phyloP scores from a whole-genome alignment of 768 basidiomycete genomes.

The Mycena capillaripes region DNA sequence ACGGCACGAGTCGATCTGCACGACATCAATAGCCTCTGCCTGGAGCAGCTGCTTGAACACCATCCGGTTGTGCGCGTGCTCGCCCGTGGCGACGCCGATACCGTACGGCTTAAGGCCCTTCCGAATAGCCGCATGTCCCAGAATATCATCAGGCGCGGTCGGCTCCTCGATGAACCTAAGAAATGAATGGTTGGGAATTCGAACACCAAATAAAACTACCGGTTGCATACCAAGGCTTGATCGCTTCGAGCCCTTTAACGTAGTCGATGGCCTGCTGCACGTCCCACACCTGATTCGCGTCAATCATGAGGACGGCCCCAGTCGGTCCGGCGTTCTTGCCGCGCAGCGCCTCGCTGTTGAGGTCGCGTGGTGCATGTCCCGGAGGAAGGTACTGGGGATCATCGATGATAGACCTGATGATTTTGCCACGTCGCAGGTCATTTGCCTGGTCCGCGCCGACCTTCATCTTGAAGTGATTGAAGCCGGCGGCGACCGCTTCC shows the following conservation, averaged over 20 bases:
- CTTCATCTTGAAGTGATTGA: slow-evolving; percentile 99
- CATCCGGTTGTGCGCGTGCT: slow-evolving; percentile 95
- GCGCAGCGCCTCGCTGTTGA: slow-evolving; percentile 70
- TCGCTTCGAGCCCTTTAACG: slow-evolving; percentile 80
- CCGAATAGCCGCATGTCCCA: slow-evolving; percentile 86
- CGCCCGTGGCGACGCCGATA: slow-evolving; percentile 94
- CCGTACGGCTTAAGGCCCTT: slow-evolving; percentile 82
- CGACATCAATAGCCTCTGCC: slow-evolving; percentile 93
- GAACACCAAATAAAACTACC: not conserved
- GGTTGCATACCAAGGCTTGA: slow-evolving; percentile 86
- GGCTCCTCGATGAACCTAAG: slow-evolving; percentile 94
- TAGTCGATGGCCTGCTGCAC: slow-evolving; percentile 94
- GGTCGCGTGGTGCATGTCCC: slow-evolving; percentile 69
- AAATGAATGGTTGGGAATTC: not conserved
- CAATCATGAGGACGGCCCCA: slow-evolving; percentile 96
- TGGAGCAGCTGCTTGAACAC: slow-evolving; percentile 96
- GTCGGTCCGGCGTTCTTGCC: slow-evolving; percentile 97
- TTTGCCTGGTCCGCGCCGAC: slow-evolving; percentile 88
- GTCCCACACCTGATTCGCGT: slow-evolving; percentile 98
- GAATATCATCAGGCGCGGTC: slow-evolving; percentile 91
- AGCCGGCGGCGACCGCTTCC: slow-evolving; percentile 87
- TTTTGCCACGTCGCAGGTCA: slow-evolving; percentile 88
- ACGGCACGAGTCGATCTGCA: slow-evolving; percentile 95
- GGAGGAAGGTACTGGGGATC: slow-evolving; percentile 86
- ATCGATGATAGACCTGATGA: slow-evolving; percentile 96